Base-by-base conservation (phyloP, 345 rosid genomes). In the Camelina hispida region DNA sequence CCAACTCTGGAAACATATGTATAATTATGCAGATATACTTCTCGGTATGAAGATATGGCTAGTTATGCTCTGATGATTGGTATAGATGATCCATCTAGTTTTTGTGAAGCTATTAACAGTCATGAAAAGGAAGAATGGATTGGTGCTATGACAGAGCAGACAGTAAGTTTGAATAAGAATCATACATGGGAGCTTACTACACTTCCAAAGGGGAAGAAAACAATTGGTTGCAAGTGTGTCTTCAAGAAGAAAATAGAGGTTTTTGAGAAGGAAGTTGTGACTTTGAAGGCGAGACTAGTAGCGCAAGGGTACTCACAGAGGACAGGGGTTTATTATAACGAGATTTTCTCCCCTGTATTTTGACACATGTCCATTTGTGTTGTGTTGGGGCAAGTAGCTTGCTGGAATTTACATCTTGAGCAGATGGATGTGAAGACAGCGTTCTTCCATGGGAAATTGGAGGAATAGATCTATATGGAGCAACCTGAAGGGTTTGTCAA, bases 261-360 rank as follows among this genome's bases (percentile, higher is more conserved):
- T 5, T 46, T 20, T 12, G 7, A 57, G 9, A 57, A 52, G 5
- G 54, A 32, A 42, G 12, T 3, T 3, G 1, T 42, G 13, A 56
- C 17, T 4, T 52, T 34, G 11, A 57, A 57, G n/a, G 66, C 43
- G 1, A 40, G 23, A 28, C 30, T 70, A 6, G 56, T 70, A 20
- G 32, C 25, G 23, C 44, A 57, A 32, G 30, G 18, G 5, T 57
- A 40, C 30, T 55, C 25, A 8, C 43, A 69, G 4, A 42, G n/a
- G 42, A 57, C 22, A 34, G 3, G 28, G 1, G 17, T 69, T 6
- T 30, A 69, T 7, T 25, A 32, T 25, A 42, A 69, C 16, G 71
- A 66, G 23, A 66, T 48, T 46, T 66, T 42, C 9, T 66, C 59
- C 7, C 42, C 8, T 11, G 9, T 69, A 4, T 28, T 69, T 6